phyloP scores from a whole-genome alignment of 305 asterid species.

The Euphrasia arctica region DNA sequence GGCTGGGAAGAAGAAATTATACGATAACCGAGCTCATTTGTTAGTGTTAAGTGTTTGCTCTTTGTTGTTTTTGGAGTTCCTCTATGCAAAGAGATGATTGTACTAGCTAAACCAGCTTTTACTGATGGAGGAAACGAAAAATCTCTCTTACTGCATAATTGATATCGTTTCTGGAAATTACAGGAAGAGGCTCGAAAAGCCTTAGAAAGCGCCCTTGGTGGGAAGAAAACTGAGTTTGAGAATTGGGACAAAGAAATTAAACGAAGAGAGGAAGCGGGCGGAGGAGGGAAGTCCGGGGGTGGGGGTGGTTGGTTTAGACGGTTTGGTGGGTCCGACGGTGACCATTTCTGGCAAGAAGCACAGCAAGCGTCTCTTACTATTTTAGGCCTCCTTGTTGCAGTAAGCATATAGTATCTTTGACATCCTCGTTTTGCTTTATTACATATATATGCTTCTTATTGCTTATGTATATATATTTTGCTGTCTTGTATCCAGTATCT shows the following conservation, averaged over 20 bases:
- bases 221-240: conserved; percentile 77
- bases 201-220: conserved; percentile 88
- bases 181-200: conserved; percentile 95
- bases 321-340: conserved; percentile 75
- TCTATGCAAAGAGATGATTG: conserved; percentile 9
- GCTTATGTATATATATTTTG: background rate
- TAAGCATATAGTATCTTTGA: conserved; percentile 30
- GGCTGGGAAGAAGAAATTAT: background rate
- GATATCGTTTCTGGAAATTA: conserved; percentile 10
- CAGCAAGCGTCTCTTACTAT: conserved; percentile 74
- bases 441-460: background rate
- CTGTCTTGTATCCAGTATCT: conserved; percentile 45
- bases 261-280: conserved; percentile 71
- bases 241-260: conserved; percentile 87
- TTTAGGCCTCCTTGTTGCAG: conserved; percentile 66
- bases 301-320: conserved; percentile 89
- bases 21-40: background rate
- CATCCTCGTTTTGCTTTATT: background rate
- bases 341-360: conserved; percentile 89
- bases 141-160: background rate
- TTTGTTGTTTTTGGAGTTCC: no score
- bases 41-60: background rate
- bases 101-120: conserved; percentile 13
- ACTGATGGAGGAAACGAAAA: background rate
- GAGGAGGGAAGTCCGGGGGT: conserved; percentile 76